A percentile compares a stretch with the other conserved stretches of the same genome.
phyloP scores from a whole-genome alignment of 23 red algal species.

The Gracilariopsis chorda region DNA sequence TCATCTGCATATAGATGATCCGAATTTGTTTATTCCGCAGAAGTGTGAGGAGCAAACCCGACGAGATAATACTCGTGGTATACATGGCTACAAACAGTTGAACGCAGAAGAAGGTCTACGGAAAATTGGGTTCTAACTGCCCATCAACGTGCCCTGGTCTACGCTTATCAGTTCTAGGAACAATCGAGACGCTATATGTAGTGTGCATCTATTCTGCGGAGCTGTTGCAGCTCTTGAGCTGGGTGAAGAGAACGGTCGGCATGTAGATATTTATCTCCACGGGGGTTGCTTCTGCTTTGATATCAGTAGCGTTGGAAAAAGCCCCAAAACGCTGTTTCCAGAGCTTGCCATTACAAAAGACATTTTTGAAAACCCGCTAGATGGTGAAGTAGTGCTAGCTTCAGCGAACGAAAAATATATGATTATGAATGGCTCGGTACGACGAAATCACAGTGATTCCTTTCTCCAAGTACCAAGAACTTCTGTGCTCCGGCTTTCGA shows the following conservation, averaged over 20 bases:
- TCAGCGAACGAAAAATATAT: background rate
- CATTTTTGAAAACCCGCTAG: background rate
- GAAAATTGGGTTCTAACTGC: background rate
- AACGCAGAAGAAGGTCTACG: background rate
- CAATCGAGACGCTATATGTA: background rate
- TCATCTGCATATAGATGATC: slow-evolving; percentile 8
- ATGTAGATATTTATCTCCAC: background rate
- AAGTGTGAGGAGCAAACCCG: background rate
- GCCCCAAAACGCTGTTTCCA: background rate
- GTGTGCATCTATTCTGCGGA: background rate
- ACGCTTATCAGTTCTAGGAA: background rate
- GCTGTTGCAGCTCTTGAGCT: background rate
- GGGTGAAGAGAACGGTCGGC: background rate
- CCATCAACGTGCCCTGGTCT: background rate
- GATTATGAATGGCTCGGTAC: background rate
- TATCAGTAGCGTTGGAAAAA: background rate
- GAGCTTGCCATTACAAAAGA: background rate
- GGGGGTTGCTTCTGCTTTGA: background rate
- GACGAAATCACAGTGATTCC: background rate
- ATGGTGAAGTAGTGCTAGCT: background rate
- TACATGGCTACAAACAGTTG: background rate
- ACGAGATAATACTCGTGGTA: background rate
- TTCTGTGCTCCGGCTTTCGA: background rate
- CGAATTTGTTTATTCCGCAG: background rate
- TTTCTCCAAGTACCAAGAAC: background rate